Evolutionary conservation across 495 filamentous ascomycete genomes (phyloP), one percentile per base, ranked within the genome.

Genomic region (Penicillium cosmopolitanum): DNA sequence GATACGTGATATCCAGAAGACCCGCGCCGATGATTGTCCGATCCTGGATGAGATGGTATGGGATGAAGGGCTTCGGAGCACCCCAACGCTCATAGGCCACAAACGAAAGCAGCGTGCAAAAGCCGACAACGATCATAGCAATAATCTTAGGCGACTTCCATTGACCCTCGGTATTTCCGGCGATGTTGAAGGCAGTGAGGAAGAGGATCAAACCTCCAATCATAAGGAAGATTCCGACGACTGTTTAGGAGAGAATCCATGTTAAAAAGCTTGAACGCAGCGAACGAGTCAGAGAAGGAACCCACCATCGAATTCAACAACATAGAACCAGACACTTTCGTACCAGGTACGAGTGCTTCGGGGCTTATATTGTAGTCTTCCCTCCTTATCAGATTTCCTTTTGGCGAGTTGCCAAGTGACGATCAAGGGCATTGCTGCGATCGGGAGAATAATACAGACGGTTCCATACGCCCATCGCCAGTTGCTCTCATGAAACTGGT

Each of bases 21-120:
- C 81, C 86, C 6, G 87, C 83, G 16, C 85, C 85, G 2, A 89
- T 62, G 28, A 91, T 81, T 42, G 88, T 91, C 7, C 87, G 86
- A 48, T 89, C 78, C 47, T 57, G 69, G 25, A 92, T 70, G 2
- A 89, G 77, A 15, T 75, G 61, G 63, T 77, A 86, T 11, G 80
- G 80, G 36, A 92, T 75, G 67, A 92, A 87, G 0, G 76, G 77
- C 28, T 65, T 66, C 19, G 80, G 80, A 3, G 88, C 80, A n/a
- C 80, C 46, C 64, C 67, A 82, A 36, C 71, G 70, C 69, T 90
- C 87, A 61, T 78, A 88, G 3, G 85, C 31, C 13, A 64, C 73
- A 61, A 91, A 89, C 21, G 74, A 66, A 25, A 85, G 63, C 8
- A 89, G 64, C 2, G 86, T 60, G 0, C 77, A 47, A 47, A 80